Conservation (phyloP, 345 rosid species). For the Gossypium mustelinum region DNA sequence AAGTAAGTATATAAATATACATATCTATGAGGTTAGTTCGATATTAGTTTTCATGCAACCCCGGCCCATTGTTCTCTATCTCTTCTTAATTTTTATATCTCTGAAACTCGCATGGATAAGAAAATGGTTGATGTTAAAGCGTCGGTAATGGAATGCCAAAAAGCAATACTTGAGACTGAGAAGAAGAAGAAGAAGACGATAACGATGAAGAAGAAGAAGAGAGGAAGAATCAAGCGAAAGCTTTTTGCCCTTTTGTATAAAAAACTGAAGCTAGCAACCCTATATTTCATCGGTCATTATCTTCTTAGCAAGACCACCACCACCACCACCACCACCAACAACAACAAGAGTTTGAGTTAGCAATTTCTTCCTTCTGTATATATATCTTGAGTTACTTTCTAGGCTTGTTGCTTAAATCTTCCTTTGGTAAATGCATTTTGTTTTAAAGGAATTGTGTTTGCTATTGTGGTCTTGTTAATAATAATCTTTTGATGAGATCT, state of each 20-base stretch:
- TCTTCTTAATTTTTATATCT: background rate
- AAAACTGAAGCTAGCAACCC: conserved; percentile 24
- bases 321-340: background rate
- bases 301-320: conserved; percentile 16
- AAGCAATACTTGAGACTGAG: background rate
- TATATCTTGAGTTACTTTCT: no score
- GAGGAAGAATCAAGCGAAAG: conserved; percentile 39
- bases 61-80: background rate
- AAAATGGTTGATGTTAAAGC: background rate
- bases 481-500: no score
- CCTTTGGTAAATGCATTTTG: no score
- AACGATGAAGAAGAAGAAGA: background rate
- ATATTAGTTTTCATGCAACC: background rate
- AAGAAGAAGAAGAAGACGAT: background rate
- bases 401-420: no score
- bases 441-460: no score
- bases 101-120: background rate
- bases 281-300: background rate
- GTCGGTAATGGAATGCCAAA: background rate
- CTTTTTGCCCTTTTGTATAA: conserved; percentile 23
- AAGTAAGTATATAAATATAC: background rate
- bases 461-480: no score
- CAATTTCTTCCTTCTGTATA: background rate
- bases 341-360: background rate
- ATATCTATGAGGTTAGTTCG: background rate